A percentile compares a stretch with the other conserved stretches of the same genome.
phyloP scores from a whole-genome alignment of 345 rosid species.

The Sisymbrium altissimum region DNA sequence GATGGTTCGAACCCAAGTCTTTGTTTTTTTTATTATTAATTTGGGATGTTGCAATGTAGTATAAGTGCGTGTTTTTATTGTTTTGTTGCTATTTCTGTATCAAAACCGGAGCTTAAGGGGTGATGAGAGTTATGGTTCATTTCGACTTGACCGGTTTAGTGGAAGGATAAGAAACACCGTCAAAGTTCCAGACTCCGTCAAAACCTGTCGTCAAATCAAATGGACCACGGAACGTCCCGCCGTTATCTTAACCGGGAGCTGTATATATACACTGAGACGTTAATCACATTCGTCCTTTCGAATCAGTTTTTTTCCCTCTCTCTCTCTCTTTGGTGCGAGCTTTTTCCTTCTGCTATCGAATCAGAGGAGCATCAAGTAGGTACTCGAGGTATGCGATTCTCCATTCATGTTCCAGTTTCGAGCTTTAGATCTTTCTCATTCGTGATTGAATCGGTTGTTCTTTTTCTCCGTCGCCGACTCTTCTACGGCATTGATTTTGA shows the following conservation, averaged over 20 bases:
- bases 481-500: neutral
- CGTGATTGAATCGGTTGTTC: conserved; percentile 4
- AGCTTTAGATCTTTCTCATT: neutral
- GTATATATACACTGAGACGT: conserved; percentile 1
- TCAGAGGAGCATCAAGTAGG: neutral
- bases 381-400: conserved; percentile 5
- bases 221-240: neutral
- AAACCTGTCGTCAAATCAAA: neutral
- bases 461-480: neutral
- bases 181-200: neutral
- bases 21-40: conserved; percentile 16
- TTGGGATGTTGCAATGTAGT: conserved; percentile 16
- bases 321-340: conserved; percentile 6
- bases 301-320: conserved; percentile 16
- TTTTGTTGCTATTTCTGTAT: neutral
- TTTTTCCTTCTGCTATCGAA: neutral
- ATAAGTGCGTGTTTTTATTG: neutral
- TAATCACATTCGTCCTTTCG: neutral
- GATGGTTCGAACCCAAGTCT: conserved; percentile 26
- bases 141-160: conserved; percentile 3
- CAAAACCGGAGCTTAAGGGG: neutral
- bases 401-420: neutral
- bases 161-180: conserved; percentile 11
- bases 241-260: conserved; percentile 6
- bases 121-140: neutral